Base-by-base conservation (phyloP, 108 stramenopile species). In the Bacterosira constricta region DNA sequence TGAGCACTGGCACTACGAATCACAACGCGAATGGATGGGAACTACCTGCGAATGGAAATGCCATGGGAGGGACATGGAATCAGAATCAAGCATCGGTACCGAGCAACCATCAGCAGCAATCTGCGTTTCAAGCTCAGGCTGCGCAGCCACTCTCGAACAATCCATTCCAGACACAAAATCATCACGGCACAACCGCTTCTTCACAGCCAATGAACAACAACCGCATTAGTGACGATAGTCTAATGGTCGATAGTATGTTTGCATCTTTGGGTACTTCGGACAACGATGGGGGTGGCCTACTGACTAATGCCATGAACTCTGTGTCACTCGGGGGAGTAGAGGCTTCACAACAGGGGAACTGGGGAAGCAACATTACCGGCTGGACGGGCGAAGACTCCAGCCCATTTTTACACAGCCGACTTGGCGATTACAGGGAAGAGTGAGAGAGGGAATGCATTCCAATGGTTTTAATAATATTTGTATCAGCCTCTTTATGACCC, bases 171-270 rank as follows among this genome's bases (percentile, higher is more conserved):
- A 54, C 41, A 3, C 57, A 55, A 25, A 44, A 42, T 26, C 52
- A 56, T 38, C 27, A 25, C 53, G 25, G 13, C 3, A 46, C 26
- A 56, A 37, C 31, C 29, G 18, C 68, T 4, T 20, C 38, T 31
- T 63, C 55, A 29, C 56, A 36, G 31, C 29, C 64, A 49, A n/a
- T 35, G 9, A 25, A 51, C 21, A 50, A 25, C 58, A 53, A 62
- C 15, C 42, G 36, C 2, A 56, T 60, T 17, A 68, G 42, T 57
- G 71, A 80, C 61, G 79, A 80, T 54, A 80, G 79, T 35, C 60
- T 68, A 34, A 71, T 80, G 35, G 79, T 80, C 6, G 79, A 80
- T 53, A 80, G 53, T 44, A 80, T 80, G 79, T 80, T 80, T 26
- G 71, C 71, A 32, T 80, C 71, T 20, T 49, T 80, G n/a, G 66